Base-by-base conservation (phyloP, 108 stramenopile species). In the Nitzschia sp. region DNA sequence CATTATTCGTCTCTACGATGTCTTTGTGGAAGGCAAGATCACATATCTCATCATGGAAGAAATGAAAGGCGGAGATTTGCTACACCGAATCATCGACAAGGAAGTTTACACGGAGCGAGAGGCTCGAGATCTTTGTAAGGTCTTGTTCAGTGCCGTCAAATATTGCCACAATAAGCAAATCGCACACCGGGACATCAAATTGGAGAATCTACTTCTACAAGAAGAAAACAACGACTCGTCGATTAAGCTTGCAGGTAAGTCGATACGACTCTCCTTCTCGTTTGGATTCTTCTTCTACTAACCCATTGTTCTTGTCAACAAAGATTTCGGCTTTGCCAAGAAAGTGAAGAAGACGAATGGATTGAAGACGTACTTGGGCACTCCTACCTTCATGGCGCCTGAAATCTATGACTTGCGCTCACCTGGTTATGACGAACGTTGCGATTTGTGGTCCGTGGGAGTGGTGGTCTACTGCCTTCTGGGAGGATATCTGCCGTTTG, bases 261-360 rank as follows among this genome's bases (percentile, higher is more conserved):
- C n/a, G n/a, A n/a, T n/a, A n/a, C n/a, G n/a, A n/a, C n/a, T 70
- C 65, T 95, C 1, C 76, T 90, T 2, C 75, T 94, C 31, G 78
- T 72, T 72, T 99, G n/a, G n/a, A n/a, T n/a, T n/a, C n/a, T n/a
- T n/a, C 23, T 85, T 87, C 25, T n/a, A n/a, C n/a, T n/a, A n/a
- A n/a, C n/a, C n/a, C n/a, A n/a, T n/a, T n/a, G n/a, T n/a, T n/a
- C n/a, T n/a, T n/a, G n/a, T n/a, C n/a, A n/a, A n/a, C n/a, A n/a
- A n/a, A n/a, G 99, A 98, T 72, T 98, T 99, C 83, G 97, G 97
- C 17, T 96, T 96, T 68, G 97, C 98, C 13, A 92, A 95, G 65
- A 67, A 67, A 26, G 82, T 85, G 21, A 46, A 65, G 19, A 60
- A 69, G 27, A 74, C 63, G 1, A 76, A 96, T 68, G 2, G 63